These are phyloP conservation scores for Hawksworthiomyces lignivorus DNA, from an alignment of 2,329 filamentous ascomycete species.

Conservation along the genomic window DNA sequence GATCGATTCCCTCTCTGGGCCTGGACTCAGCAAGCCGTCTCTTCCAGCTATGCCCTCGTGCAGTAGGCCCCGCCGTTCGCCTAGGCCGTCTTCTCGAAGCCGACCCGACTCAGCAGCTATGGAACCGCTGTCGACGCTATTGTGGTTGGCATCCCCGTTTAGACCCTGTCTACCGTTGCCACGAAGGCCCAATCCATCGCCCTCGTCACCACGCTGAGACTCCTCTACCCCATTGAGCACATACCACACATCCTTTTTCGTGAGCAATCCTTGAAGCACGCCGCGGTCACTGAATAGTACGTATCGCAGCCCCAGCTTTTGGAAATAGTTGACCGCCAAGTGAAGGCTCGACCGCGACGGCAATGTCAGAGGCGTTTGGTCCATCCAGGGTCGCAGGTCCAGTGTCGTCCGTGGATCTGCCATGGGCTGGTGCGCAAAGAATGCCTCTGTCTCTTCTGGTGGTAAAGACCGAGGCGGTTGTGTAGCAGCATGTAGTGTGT, in stretches of 20 bases:
- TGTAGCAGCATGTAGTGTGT: slow-evolving; percentile 61
- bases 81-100: slow-evolving; percentile 28
- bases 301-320: slow-evolving; percentile 86
- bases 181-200: slow-evolving; percentile 11
- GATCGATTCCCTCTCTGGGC: slow-evolving; percentile 6
- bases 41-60: slow-evolving; percentile 23
- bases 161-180: not conserved
- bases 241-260: slow-evolving; percentile 97
- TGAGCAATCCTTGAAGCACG: slow-evolving; percentile 73
- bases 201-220: slow-evolving; percentile 34
- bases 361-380: slow-evolving; percentile 91
- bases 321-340: slow-evolving; percentile 87
- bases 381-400: slow-evolving; percentile 95
- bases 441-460: slow-evolving; percentile 66
- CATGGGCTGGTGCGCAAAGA: slow-evolving; percentile 73
- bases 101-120: slow-evolving; percentile 24
- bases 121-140: not conserved
- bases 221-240: slow-evolving; percentile 73
- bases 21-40: slow-evolving; percentile 24
- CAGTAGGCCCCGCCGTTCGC: slow-evolving; percentile 37
- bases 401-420: slow-evolving; percentile 70
- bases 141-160: no score
- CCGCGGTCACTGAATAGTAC: slow-evolving; percentile 81
- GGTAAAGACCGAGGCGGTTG: slow-evolving; percentile 51
- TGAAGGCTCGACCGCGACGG: slow-evolving; percentile 69